Evolutionary conservation across 495 filamentous ascomycete genomes (phyloP), one percentile per base, ranked within the genome.

Genomic region (Cairneyella variabilis): DNA sequence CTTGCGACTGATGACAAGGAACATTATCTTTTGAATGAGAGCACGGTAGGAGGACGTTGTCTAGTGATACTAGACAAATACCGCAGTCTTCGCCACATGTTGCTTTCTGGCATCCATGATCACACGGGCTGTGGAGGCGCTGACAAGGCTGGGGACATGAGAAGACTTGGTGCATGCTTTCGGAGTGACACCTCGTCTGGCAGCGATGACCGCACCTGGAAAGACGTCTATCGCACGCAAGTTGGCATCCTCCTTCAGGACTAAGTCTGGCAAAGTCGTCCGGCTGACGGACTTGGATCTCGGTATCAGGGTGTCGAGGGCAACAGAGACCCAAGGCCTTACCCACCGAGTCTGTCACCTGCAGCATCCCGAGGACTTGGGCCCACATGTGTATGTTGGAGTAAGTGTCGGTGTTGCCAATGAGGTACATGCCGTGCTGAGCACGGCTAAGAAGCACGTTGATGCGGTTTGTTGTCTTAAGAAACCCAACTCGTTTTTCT

Each of bases 391-490:
- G 26, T 18, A 46, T 41, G 28, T 48, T 44, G 8, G 42, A 47
- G 22, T 46, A 47, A 28, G 46, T 58, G 28, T 50, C 41, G 18
- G 44, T 25, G 57, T 95, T 89, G 2, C 92, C 92, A 57, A 96
- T 95, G 16, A 96, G 75, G 63, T 89, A 97, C 51, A 96, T 81
- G 0, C 91, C 91, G 16, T 82, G 72, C 37, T 79, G 79, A 9
- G 91, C 92, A 21, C 91, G 86, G 55, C 91, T 96, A 14, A 96
- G 73, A 18, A 61, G 86, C 26, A 96, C 92, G 22, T 90, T 91
- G 17, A 91, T 82, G 56, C 92, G 81, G 56, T 95, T 93, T 56
- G 82, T 74, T 28, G 88, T 78, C 16, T 71, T 73, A 18, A 92
- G 68, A 62, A 91, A 97, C 2, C 88, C 88, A 39, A 88, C 80